A percentile compares a stretch with the other conserved stretches of the same genome.
These are phyloP conservation scores for Calonectria naviculata DNA, from an alignment of 2,329 filamentous ascomycete genomes.

Conservation along the genomic window DNA sequence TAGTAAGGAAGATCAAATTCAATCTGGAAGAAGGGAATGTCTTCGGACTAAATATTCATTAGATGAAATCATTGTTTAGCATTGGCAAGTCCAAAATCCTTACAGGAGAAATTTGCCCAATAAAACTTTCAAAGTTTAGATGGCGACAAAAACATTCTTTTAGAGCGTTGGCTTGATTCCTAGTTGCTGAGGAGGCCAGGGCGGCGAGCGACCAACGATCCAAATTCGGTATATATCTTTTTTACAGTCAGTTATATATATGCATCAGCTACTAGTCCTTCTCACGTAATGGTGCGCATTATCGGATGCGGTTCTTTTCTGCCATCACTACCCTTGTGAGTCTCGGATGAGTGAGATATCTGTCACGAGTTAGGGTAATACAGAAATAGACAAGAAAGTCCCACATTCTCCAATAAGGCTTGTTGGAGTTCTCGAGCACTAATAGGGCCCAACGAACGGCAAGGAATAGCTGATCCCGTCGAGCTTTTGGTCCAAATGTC, in stretches of 20 bases:
- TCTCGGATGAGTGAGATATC: neutral
- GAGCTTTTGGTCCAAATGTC: neutral
- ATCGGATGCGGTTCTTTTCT: too few species aligned
- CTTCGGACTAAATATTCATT: neutral
- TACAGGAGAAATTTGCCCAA: neutral
- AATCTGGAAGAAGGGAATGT: neutral
- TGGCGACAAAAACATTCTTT: neutral
- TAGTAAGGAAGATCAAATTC: neutral
- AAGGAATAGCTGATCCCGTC: fast-evolving
- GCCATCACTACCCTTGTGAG: too few species aligned
- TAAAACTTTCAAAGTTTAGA: neutral
- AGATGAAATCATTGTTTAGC: neutral
- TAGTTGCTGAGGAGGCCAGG: neutral
- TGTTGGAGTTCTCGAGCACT: neutral
- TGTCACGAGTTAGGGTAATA: neutral
- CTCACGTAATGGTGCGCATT: neutral
- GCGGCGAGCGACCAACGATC: neutral
- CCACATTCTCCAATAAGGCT: neutral
- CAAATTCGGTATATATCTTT: neutral
- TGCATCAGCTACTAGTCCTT: fast-evolving
- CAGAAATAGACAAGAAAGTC: neutral
- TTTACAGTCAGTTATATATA: neutral
- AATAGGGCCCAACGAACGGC: neutral
- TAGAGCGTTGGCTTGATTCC: neutral
- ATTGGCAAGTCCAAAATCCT: neutral